Conservation (phyloP, 441 rosid species). For the Euphorbia schlechtendalii region DNA sequence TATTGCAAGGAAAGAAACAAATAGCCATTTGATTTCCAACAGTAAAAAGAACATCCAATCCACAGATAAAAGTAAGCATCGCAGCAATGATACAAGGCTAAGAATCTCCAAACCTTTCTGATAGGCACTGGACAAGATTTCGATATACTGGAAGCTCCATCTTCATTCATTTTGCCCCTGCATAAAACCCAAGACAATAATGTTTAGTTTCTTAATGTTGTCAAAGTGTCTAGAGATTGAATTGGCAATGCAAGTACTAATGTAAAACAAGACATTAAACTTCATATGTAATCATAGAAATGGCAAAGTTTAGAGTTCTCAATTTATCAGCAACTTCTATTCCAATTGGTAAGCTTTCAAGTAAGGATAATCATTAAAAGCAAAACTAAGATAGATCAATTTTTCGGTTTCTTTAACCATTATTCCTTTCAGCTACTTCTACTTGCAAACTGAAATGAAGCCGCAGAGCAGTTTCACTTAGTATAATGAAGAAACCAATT, state of each 20-base stretch:
- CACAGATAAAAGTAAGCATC: conserved; percentile 3
- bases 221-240: not conserved
- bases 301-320: too few species aligned
- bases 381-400: not conserved
- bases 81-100: not conserved
- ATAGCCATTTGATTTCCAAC: not conserved
- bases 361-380: not conserved
- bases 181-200: conserved; percentile 1
- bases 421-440: not conserved
- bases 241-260: not conserved
- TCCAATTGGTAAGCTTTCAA: conserved; percentile 14
- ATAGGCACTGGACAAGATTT: conserved; percentile 28
- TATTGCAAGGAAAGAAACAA: too few species aligned
- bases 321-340: conserved; percentile 19
- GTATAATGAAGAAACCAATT: not conserved
- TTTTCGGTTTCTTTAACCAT: not conserved
- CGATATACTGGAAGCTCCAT: conserved; percentile 15
- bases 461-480: not conserved
- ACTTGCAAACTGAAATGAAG: not conserved
- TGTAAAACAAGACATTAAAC: not conserved
- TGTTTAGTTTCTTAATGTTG: not conserved
- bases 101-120: conserved; percentile 35
- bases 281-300: not conserved
- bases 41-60: not conserved
- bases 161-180: conserved; percentile 32